Percentiles rank a stretch among this genome's conserved stretches.
These are phyloP conservation scores for Paracamarosporium sp. DNA, from an alignment of 2,329 filamentous ascomycete species.

Conservation along the genomic window DNA sequence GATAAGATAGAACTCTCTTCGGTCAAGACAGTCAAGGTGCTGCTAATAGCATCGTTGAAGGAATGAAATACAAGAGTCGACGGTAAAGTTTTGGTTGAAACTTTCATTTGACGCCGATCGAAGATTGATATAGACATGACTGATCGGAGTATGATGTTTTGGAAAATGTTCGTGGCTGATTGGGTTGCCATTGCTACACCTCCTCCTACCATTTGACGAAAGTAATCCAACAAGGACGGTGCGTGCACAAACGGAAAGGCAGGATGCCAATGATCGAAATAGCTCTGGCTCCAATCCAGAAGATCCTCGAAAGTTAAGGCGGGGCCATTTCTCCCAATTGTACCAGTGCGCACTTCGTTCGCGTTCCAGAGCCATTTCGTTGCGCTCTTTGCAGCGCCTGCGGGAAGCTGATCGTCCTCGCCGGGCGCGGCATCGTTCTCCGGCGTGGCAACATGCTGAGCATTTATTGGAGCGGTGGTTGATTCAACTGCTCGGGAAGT, in stretches of 20 bases:
- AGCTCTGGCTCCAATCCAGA: slow-evolving; percentile 34
- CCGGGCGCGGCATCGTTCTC: slow-evolving; percentile 25
- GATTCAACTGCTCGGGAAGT: slow-evolving; percentile 11
- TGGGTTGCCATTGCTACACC: slow-evolving; percentile 4
- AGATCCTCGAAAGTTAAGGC: slow-evolving; percentile 26
- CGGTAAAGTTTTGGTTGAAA: slow-evolving; percentile 14
- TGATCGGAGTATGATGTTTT: slow-evolving; percentile 28
- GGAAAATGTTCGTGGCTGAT: slow-evolving; percentile 14
- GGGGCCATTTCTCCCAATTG: not conserved
- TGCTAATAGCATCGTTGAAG: slow-evolving; percentile 28
- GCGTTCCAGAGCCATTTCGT: slow-evolving; percentile 27
- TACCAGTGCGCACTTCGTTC: slow-evolving; percentile 18
- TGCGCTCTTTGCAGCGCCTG: slow-evolving; percentile 27
- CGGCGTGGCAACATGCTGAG: slow-evolving; percentile 17
- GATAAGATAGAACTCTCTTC: slow-evolving; percentile 31
- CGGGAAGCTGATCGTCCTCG: slow-evolving; percentile 27
- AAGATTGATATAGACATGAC: slow-evolving; percentile 29
- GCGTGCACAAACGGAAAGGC: slow-evolving; percentile 33
- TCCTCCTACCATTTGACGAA: slow-evolving; percentile 13
- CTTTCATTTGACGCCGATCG: slow-evolving; percentile 26
- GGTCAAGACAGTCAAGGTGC: slow-evolving; percentile 20
- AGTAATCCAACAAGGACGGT: slow-evolving; percentile 26
- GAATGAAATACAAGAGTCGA: slow-evolving; percentile 23
- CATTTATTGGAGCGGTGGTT: slow-evolving; percentile 1
- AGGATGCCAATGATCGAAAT: slow-evolving; percentile 36